Conservation (phyloP, 805 yeast genomes). For the Saturnispora diversa region DNA sequence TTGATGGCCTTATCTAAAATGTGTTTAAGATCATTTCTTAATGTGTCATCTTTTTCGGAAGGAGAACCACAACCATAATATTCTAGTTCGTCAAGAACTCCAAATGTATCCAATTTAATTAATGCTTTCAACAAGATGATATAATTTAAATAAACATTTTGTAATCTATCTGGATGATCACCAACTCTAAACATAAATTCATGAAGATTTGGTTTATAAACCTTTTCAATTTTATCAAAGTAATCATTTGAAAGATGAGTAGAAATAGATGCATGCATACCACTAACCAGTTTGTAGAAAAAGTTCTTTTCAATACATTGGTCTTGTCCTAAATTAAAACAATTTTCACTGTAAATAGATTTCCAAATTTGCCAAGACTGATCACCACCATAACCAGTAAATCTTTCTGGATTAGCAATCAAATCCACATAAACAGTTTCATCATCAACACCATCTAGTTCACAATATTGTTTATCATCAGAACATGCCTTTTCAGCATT, state of each 20-base stretch:
- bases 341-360: slow-evolving; percentile 85
- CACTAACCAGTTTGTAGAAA: slow-evolving; percentile 79
- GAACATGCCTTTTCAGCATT: slow-evolving; percentile 16
- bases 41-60: slow-evolving; percentile 22
- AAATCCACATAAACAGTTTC: slow-evolving; percentile 80
- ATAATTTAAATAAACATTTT: slow-evolving; percentile 87
- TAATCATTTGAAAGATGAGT: slow-evolving; percentile 86
- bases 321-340: slow-evolving; percentile 45
- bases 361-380: slow-evolving; percentile 91
- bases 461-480: slow-evolving; percentile 50
- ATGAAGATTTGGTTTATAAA: slow-evolving; percentile 76
- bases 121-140: slow-evolving; percentile 79
- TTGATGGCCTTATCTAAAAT: slow-evolving; percentile 25
- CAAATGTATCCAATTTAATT: slow-evolving; percentile 40
- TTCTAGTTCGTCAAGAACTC: slow-evolving; percentile 23
- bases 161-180: slow-evolving; percentile 74
- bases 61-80: slow-evolving; percentile 27
- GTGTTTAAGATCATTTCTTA: slow-evolving; percentile 28
- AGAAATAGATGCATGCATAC: slow-evolving; percentile 92
- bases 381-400: slow-evolving; percentile 91
- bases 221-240: slow-evolving; percentile 57
- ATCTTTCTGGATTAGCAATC: slow-evolving; percentile 86
- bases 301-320: slow-evolving; percentile 81
- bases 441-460: slow-evolving; percentile 48
- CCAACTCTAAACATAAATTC: slow-evolving; percentile 89